Percentiles rank a stretch among this genome's conserved stretches.
Conservation (phyloP, 2,329 filamentous ascomycete genomes). For the Penicillium sp. region DNA sequence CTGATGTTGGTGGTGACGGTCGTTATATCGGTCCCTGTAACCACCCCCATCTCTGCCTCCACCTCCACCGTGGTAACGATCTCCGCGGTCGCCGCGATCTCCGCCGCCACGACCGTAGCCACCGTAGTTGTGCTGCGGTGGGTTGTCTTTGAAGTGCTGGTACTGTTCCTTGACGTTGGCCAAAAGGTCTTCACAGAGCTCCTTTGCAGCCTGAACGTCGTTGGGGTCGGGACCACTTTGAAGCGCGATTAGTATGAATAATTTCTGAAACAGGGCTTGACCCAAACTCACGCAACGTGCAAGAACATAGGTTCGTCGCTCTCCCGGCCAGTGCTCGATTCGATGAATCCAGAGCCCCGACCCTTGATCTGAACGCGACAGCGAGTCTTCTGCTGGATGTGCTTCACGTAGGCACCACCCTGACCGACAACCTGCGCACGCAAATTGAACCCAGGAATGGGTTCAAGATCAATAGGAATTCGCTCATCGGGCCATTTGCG, state of each 20-base stretch:
- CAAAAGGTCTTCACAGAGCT: constrained; percentile 85
- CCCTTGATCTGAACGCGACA: constrained; percentile 99
- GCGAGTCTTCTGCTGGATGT: constrained; percentile 92
- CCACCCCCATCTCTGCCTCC: constrained; percentile 41
- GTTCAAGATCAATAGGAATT: constrained; percentile 87
- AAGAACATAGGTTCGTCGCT: constrained; percentile 97
- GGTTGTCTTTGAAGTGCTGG: constrained; percentile 84
- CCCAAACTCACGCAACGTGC: constrained; percentile 74
- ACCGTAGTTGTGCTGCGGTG: constrained; percentile 67
- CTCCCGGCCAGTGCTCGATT: constrained; percentile 82
- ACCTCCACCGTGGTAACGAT: constrained; percentile 40
- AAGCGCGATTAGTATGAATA: constrained; percentile 11
- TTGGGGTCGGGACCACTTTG: constrained; percentile 79
- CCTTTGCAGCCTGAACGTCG: constrained; percentile 84
- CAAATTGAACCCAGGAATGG: constrained; percentile 91
- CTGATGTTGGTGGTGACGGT: constrained; percentile 41
- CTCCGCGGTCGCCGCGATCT: constrained; percentile 30
- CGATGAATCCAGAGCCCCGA: constrained; percentile 90
- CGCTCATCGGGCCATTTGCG: constrained; percentile 99
- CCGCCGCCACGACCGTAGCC: constrained; percentile 47
- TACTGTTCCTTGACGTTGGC: constrained; percentile 87
- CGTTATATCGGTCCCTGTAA: constrained; percentile 38
- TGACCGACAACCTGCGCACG: constrained; percentile 95
- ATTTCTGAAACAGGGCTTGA: background rate
- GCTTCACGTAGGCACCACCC: constrained; percentile 94